Evolutionary conservation across 2,329 filamentous ascomycete species (phyloP).

Genomic region (Claviceps quebecensis): DNA sequence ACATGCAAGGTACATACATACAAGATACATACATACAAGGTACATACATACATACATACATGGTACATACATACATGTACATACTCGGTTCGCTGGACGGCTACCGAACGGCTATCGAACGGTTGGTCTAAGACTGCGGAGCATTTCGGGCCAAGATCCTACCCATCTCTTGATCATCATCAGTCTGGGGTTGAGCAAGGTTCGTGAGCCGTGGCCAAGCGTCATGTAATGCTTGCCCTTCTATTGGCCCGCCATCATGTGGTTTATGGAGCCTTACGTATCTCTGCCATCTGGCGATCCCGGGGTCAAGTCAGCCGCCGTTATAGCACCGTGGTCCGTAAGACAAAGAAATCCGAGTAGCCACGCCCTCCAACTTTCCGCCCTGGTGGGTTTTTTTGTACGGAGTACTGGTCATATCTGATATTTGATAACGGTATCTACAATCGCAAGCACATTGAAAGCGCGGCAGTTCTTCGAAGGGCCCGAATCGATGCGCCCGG

Average conservation of each 20-base stretch:
- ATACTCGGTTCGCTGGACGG: not conserved
- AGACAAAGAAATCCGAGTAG: not conserved
- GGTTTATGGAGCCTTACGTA: slow-evolving; percentile 2
- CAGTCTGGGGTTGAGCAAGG: slow-evolving; percentile 1
- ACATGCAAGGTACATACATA: too few relatives aligned
- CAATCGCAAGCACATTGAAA: not conserved
- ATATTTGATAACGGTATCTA: not conserved
- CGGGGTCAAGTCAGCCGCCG: slow-evolving; percentile 1
- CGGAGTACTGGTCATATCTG: not conserved
- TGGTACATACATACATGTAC: not conserved
- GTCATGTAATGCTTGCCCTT: slow-evolving; percentile 5
- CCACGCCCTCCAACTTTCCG: not conserved
- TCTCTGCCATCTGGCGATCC: not conserved
- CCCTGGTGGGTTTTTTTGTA: not conserved
- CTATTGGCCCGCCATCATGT: slow-evolving; percentile 7
- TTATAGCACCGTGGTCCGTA: not conserved
- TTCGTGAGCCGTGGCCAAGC: not conserved
- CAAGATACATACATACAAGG: too few relatives aligned
- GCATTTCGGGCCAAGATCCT: not conserved
- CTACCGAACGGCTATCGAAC: not conserved
- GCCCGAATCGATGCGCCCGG: too few relatives aligned
- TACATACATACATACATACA: too few relatives aligned
- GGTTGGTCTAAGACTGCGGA: not conserved
- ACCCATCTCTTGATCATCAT: not conserved
- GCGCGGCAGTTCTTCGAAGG: too few relatives aligned